phyloP scores from a whole-genome alignment of 129 eudicot genomes.

The Mikania micrantha region DNA sequence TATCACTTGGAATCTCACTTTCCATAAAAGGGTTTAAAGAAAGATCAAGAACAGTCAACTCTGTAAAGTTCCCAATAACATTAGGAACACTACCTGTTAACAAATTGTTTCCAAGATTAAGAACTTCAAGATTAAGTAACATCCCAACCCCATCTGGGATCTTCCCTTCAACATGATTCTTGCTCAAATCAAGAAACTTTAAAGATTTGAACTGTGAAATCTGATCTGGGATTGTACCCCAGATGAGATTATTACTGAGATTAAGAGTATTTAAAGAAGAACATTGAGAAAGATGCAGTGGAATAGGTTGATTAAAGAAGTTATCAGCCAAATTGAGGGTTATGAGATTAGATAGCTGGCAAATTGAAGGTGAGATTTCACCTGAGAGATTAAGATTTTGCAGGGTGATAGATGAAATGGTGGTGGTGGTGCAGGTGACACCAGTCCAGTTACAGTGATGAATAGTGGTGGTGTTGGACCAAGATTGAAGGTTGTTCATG shows the following conservation, averaged over 20 bases:
- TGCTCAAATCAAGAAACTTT: conserved; percentile 71
- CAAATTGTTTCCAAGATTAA: conserved; percentile 70
- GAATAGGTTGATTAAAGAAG: conserved; percentile 77
- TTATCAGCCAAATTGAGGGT: conserved; percentile 73
- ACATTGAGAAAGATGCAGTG: conserved; percentile 81
- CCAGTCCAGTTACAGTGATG: conserved; percentile 93
- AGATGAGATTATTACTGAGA: conserved; percentile 74
- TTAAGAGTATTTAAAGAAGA: conserved; percentile 52
- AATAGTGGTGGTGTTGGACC: conserved; percentile 62
- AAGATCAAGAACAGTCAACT: conserved; percentile 67
- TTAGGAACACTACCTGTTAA: conserved; percentile 62
- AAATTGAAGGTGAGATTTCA: conserved; percentile 64
- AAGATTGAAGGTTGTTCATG: conserved; percentile 46
- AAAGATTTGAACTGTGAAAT: conserved; percentile 65
- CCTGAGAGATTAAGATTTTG: conserved; percentile 83
- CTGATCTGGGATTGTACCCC: conserved; percentile 95
- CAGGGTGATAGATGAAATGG: conserved; percentile 53
- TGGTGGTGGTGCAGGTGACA: conserved; percentile 52
- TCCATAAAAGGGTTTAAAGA: conserved; percentile 73
- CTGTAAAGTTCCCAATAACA: conserved; percentile 64
- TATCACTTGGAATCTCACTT: conserved; percentile 59
- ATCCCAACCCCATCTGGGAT: conserved; percentile 79
- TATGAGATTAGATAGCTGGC: conserved; percentile 43
- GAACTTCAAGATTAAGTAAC: conserved; percentile 48
- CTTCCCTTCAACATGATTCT: conserved; percentile 73